Evolutionary conservation across 345 rosid genomes (phyloP), one percentile per base, ranked within the genome.

Genomic region (Sonneratia caseolaris): DNA sequence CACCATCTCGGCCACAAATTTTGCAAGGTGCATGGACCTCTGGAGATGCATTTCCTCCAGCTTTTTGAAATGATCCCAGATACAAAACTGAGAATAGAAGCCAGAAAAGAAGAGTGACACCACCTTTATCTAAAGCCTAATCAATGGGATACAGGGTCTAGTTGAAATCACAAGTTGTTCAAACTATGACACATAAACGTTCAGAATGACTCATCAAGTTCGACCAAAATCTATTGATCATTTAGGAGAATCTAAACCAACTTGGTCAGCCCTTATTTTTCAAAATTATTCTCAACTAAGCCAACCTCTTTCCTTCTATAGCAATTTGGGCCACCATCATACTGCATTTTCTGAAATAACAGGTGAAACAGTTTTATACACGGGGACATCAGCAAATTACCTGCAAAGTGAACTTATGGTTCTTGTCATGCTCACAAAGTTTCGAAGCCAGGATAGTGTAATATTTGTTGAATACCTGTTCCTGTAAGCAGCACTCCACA

Each of bases 1-100:
- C 40, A 90, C 78, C 89, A 95, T 88, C 79, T 95, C 99, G 2
- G 90, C 90, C 43, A 86, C 87, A 42, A 95, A 89, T 75, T 88
- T 92, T 12, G 96, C 97, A 36, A 90, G 85, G 80, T 95, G 88
- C 97, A 95, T 87, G 18, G 97, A 90, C 79, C 97, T 86, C 72
- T 73, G 68, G 62, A 90, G 92, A 27, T 82, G 80, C 91, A 84
- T 85, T 1, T 93, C 78, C 73, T 92, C 93, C 68, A 90, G 81
- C 86, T 89, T 92, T 67, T 87, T 92, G 73, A 87, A 92, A 72
- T 89, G 96, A 78, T 95, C 99, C 96, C 97, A 88, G 12, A 92
- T 71, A 77, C 97, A 90, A 78, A 71, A 90, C 99, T 94, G 92
- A 72, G 42, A 36, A 48, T 73, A 11, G 71, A 74, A 7, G 64